phyloP scores from a whole-genome alignment of 2,329 filamentous ascomycete species.

The Fusarium multiceps region DNA sequence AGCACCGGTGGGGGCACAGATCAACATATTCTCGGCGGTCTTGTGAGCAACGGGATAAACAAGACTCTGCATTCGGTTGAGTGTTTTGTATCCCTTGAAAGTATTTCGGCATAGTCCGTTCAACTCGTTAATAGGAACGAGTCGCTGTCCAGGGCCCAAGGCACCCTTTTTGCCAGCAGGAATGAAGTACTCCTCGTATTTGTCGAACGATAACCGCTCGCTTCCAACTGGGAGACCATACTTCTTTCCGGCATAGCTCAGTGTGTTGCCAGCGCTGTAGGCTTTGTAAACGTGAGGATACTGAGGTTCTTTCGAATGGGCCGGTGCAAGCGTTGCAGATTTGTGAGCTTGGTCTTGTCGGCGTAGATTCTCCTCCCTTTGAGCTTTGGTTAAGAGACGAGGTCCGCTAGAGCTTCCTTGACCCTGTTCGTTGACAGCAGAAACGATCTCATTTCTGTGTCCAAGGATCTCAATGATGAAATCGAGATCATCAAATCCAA shows the following conservation, averaged over 20 bases:
- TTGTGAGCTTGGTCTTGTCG: constrained; percentile 87
- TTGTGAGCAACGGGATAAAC: constrained; percentile 96
- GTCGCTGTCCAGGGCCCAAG: constrained; percentile 76
- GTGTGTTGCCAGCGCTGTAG: constrained; percentile 85
- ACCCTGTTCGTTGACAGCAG: constrained; percentile 53
- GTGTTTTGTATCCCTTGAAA: constrained; percentile 90
- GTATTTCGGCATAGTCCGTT: constrained; percentile 92
- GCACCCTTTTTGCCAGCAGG: constrained; percentile 84
- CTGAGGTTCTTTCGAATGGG: constrained; percentile 76
- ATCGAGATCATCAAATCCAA: constrained; percentile 94
- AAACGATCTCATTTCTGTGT: constrained; percentile 75
- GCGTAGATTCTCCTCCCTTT: constrained; percentile 82
- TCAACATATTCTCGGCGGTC: constrained; percentile 98
- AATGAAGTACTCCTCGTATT: constrained; percentile 90
- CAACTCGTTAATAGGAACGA: constrained; percentile 83
- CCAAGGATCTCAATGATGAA: constrained; percentile 91
- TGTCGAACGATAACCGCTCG: constrained; percentile 74
- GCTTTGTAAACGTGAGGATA: constrained; percentile 95
- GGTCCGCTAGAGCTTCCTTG: constrained; percentile 52
- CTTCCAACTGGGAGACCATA: constrained; percentile 85
- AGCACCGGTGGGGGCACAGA: constrained; percentile 96
- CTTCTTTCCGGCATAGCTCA: constrained; percentile 82
- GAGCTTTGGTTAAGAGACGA: constrained; percentile 76
- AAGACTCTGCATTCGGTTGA: constrained; percentile 98
- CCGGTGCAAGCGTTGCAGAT: constrained; percentile 74